These are phyloP conservation scores for Vicia sativa DNA, from an alignment of 306 rosid species.

Conservation along the genomic window DNA sequence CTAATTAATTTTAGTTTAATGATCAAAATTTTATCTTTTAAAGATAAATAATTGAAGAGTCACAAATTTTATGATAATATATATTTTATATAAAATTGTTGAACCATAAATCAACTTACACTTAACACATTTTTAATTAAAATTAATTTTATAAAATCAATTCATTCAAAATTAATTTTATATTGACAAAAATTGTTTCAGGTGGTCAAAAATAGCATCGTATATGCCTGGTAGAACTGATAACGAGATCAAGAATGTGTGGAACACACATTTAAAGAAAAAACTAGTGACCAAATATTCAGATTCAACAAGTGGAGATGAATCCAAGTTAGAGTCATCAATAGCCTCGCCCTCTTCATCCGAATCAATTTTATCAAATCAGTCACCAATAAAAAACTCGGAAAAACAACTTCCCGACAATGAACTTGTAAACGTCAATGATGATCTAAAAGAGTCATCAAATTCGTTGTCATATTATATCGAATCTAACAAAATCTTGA, in stretches of 20 bases:
- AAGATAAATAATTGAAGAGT: no score
- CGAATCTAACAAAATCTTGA: constrained; percentile 52
- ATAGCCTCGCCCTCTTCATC: constrained; percentile 64
- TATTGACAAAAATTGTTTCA: constrained; percentile 34
- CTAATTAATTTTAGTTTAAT: background rate
- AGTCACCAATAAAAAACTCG: constrained; percentile 10
- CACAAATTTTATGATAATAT: no score
- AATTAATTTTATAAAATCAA: background rate
- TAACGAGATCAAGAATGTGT: constrained; percentile 92
- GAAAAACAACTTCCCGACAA: constrained; percentile 38
- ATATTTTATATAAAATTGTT: background rate
- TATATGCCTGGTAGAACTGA: constrained; percentile 85
- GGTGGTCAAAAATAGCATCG: constrained; percentile 96
- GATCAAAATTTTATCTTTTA: no score
- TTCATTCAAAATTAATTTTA: background rate
- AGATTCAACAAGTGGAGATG: constrained; percentile 34
- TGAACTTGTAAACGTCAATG: constrained; percentile 22
- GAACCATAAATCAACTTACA: background rate
- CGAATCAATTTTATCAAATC: constrained; percentile 43
- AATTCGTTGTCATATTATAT: constrained; percentile 40
- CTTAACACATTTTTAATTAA: background rate
- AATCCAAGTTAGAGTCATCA: constrained; percentile 59
- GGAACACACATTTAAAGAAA: constrained; percentile 96
- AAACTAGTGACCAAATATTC: constrained; percentile 41
- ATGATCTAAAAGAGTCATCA: constrained; percentile 43